Conservation (phyloP, 371 early-diverging fungal species). For the Mortierella sp. region DNA sequence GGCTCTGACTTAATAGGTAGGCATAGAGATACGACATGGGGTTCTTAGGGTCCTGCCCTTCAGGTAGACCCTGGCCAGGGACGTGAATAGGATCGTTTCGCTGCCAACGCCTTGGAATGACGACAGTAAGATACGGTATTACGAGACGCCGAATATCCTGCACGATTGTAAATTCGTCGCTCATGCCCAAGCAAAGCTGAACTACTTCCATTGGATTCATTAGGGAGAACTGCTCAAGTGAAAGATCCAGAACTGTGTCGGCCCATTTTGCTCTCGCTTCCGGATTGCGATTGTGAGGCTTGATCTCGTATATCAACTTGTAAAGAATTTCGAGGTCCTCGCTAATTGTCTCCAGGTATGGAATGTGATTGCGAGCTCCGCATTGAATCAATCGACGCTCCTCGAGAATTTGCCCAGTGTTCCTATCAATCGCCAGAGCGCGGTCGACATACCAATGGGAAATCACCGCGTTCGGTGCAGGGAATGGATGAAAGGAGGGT, state of each 20-base stretch:
- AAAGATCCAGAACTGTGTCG: slow-evolving; percentile 46
- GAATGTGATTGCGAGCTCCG: slow-evolving; percentile 67
- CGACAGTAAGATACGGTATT: slow-evolving; percentile 69
- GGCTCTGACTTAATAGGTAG: slow-evolving; percentile 44
- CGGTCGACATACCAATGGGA: slow-evolving; percentile 74
- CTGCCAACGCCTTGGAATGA: slow-evolving; percentile 51
- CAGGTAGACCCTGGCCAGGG: slow-evolving; percentile 45
- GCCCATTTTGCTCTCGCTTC: slow-evolving; percentile 24
- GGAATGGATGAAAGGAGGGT: slow-evolving; percentile 56
- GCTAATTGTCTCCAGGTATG: slow-evolving; percentile 60
- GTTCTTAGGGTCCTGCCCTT: slow-evolving; percentile 38
- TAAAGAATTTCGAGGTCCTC: slow-evolving; percentile 71
- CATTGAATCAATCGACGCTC: slow-evolving; percentile 69
- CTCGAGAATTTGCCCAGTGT: slow-evolving; percentile 64
- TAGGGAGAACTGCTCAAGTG: slow-evolving; percentile 56
- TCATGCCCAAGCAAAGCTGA: slow-evolving; percentile 61
- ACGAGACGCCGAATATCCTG: slow-evolving; percentile 65
- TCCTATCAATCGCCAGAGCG: slow-evolving; percentile 66
- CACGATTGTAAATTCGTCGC: slow-evolving; percentile 60
- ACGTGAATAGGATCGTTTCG: slow-evolving; percentile 25
- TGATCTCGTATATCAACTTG: slow-evolving; percentile 67
- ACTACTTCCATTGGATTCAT: slow-evolving; percentile 68
- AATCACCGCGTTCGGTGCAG: slow-evolving; percentile 60
- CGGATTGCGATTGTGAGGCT: slow-evolving; percentile 44
- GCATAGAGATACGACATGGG: slow-evolving; percentile 56